Evolutionary conservation across 129 eudicot genomes (phyloP), one percentile per base, ranked within the genome.

Genomic region (Saposhnikovia divaricata): DNA sequence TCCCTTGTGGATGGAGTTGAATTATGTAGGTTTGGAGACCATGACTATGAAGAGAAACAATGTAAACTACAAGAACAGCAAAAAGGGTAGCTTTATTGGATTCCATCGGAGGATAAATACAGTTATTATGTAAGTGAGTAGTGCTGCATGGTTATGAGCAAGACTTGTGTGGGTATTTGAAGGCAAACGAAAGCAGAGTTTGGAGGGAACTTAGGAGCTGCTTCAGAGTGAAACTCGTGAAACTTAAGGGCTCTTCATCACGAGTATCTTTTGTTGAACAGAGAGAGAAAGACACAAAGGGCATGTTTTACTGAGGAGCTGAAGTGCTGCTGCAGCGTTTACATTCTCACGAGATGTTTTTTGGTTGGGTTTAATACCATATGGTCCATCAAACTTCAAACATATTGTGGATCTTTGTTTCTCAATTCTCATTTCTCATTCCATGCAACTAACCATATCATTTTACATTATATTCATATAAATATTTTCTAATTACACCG

Each of bases 171-270:
- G 28, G 89, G 87, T 91, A 93, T 90, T 89, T 88, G 87, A 82
- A 86, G 87, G 87, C 72, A 66, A 66, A 80, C 9, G 31, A 38
- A 80, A 31, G 77, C 61, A 79, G 53, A 31, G 37, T 27, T 1
- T 45, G 46, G 6, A 34, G 38, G 4, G 25, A 46, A 14, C 37
- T 11, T 80, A 43, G 38, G 74, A 76, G 82, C 48, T 73, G 82
- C 5, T 38, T 81, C 84, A 83, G 66, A 88, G 87, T 77, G 88
- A 90, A 87, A 90, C 96, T 91, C 96, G 96, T 93, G 98, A 89
- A 87, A 79, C 38, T 78, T 50, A 57, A 82, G 88, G 74, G 89
- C 89, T 84, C 89, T 86, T 77, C 85, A 75, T 88, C 92, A 88
- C 89, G 92, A 81, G 91, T 78, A 75, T 81, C 80, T 28, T 63